These are phyloP conservation scores for Syncephalastrum contaminatum DNA, from an alignment of 371 early-diverging fungal genomes.

Conservation along the genomic window DNA sequence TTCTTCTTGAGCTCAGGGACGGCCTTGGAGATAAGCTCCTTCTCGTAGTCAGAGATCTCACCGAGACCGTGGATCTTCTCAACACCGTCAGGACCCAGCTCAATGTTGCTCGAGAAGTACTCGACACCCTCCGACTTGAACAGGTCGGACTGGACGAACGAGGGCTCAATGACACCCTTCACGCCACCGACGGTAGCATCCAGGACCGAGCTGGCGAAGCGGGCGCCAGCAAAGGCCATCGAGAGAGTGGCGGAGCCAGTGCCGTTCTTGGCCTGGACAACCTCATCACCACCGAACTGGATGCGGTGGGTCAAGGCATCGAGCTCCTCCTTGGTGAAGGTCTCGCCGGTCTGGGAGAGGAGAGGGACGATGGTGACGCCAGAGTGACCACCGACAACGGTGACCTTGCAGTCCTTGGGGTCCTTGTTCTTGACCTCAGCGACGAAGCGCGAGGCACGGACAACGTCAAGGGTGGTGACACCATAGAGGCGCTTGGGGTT, in stretches of 20 bases:
- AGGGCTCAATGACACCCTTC: conserved; percentile 90
- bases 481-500: conserved; percentile 96
- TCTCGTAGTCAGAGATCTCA: conserved; percentile 84
- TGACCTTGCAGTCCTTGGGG: conserved; percentile 77
- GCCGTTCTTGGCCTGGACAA: conserved; percentile 99
- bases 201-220: conserved; percentile 92
- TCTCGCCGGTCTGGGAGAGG: conserved; percentile 82
- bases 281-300: conserved; percentile 99
- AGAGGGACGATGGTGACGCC: conserved; percentile 98
- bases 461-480: conserved; percentile 98
- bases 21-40: conserved; percentile 85
- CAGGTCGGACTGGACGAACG: conserved; percentile 88
- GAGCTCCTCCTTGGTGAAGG: conserved; percentile 88
- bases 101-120: conserved; percentile 96
- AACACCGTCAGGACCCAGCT: conserved; percentile 93
- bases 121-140: conserved; percentile 68
- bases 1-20: conserved; percentile 93
- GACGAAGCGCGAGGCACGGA: conserved; percentile 97
- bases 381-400: conserved; percentile 98
- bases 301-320: conserved; percentile 95
- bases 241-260: conserved; percentile 97
- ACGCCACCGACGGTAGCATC: conserved; percentile 85
- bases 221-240: conserved; percentile 98
- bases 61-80: conserved; percentile 90
- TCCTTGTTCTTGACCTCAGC: conserved; percentile 76